These are phyloP conservation scores for Aureobasidium sp. DNA, from an alignment of 2,329 filamentous ascomycete genomes.

Conservation along the genomic window DNA sequence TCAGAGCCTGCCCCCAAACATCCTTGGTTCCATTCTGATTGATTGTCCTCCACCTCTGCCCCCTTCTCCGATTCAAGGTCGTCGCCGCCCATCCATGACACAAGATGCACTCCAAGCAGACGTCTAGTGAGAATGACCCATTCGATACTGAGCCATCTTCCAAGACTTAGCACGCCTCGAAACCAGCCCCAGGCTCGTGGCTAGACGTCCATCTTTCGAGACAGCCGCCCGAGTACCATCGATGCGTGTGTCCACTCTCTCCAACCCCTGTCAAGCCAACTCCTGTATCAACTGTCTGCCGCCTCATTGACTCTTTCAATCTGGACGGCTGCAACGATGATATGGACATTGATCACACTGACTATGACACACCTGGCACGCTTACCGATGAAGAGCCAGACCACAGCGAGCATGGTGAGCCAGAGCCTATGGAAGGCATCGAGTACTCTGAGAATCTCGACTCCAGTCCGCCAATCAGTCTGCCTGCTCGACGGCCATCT, in stretches of 20 bases:
- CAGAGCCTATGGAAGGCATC: slow-evolving; percentile 2
- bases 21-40: not conserved
- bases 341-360: not conserved
- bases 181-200: not conserved
- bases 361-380: not conserved
- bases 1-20: not conserved
- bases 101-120: not conserved
- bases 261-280: not conserved
- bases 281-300: not conserved
- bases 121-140: not conserved
- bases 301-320: not conserved
- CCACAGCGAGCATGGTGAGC: not conserved
- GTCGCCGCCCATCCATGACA: not conserved
- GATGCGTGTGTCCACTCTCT: not conserved
- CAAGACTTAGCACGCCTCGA: not conserved
- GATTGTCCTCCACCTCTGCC: not conserved
- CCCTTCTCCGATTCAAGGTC: not conserved
- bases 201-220: not conserved
- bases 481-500: slow-evolving; percentile 8
- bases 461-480: not conserved
- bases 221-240: not conserved
- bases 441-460: not conserved
- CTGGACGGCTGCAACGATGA: slow-evolving; percentile 3
- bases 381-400: not conserved
- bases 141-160: not conserved